Conservation (phyloP, 768 basidiomycete species). For the Collybia mongolica region DNA sequence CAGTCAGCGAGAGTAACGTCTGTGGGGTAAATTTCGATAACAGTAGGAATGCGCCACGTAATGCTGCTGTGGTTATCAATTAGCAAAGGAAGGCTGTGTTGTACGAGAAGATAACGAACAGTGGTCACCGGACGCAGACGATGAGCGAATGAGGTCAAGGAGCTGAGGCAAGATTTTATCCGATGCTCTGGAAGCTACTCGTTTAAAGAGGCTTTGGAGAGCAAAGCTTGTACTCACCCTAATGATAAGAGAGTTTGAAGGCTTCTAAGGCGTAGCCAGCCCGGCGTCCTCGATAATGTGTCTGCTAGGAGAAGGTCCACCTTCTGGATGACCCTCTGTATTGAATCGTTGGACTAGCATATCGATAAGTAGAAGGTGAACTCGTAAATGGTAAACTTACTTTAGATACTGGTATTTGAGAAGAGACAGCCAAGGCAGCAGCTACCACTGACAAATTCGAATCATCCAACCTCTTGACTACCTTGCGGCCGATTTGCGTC, state of each 20-base stretch:
- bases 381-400: constrained; percentile 12
- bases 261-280: constrained; percentile 16
- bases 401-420: constrained; percentile 14
- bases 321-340: not conserved
- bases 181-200: constrained; percentile 13
- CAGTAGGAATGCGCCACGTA: constrained; percentile 37
- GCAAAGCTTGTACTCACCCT: constrained; percentile 23
- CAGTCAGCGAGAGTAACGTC: constrained; percentile 21
- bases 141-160: constrained; percentile 23
- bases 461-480: constrained; percentile 43
- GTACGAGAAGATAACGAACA: constrained; percentile 14
- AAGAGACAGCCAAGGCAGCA: constrained; percentile 41
- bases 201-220: not conserved
- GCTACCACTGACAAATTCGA: constrained; percentile 38
- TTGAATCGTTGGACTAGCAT: not conserved
- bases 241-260: constrained; percentile 22
- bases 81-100: not conserved
- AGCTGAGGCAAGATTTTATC: constrained; percentile 21
- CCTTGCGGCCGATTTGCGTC: constrained; percentile 33
- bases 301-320: constrained; percentile 10
- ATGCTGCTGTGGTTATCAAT: constrained; percentile 20
- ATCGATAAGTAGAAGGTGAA: not conserved
- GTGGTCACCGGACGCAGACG: constrained; percentile 17
- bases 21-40: constrained; percentile 27
- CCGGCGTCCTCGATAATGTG: not conserved